Evolutionary conservation across 257 asterid genomes (phyloP).

Genomic region (Lithospermum erythrorhizon): DNA sequence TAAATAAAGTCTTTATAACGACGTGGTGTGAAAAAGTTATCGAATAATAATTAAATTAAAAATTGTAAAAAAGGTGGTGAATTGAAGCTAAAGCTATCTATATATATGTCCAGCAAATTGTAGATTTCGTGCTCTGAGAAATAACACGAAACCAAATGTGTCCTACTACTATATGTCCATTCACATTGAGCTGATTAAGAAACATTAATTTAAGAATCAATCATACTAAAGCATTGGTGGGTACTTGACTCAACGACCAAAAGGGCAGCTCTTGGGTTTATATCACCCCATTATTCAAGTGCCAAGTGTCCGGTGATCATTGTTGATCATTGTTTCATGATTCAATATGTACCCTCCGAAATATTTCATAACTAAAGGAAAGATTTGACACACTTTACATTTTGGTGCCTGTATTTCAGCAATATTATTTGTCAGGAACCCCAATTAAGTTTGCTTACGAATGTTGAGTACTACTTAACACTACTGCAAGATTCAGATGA

Average conservation of each 20-base stretch:
- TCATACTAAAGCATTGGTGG: background rate
- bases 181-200: background rate
- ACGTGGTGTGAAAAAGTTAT: no score
- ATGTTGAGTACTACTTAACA: background rate
- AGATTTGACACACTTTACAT: background rate
- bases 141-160: background rate
- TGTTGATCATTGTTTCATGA: background rate
- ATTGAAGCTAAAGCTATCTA: no score
- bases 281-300: background rate
- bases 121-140: background rate
- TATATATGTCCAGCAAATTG: background rate
- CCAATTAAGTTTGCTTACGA: background rate
- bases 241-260: background rate
- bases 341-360: background rate
- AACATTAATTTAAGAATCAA: background rate
- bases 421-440: background rate
- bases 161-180: background rate
- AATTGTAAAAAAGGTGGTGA: no score
- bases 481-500: background rate
- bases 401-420: background rate
- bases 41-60: no score
- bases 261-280: background rate
- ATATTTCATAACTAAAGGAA: background rate
- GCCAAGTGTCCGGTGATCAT: constrained; percentile 5
- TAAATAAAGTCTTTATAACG: no score